Conservation (phyloP, 257 asterid species). For the Penstemon eatonii region DNA sequence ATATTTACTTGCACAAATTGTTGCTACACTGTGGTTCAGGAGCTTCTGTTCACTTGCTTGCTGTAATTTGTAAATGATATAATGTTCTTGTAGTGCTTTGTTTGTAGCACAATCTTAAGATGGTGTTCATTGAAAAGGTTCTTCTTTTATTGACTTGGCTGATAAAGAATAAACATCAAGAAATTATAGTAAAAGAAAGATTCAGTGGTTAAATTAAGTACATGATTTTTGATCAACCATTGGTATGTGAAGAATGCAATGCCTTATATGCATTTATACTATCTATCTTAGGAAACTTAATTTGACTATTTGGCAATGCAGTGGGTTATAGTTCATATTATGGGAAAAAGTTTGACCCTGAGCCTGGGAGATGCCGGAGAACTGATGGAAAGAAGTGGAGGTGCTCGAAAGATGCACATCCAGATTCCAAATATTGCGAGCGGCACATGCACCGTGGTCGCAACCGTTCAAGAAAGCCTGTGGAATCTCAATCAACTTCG, state of each 20-base stretch:
- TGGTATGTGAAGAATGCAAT: neutral
- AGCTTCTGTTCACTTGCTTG: neutral
- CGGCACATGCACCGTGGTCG: slow-evolving; percentile 99
- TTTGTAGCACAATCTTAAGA: slow-evolving; percentile 3
- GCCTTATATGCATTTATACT: neutral
- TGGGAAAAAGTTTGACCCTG: slow-evolving; percentile 91
- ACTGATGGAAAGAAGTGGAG: slow-evolving; percentile 99
- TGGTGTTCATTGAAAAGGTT: neutral
- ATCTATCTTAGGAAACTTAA: slow-evolving; percentile 15
- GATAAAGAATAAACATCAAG: neutral
- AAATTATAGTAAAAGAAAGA: neutral
- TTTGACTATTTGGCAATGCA: slow-evolving; percentile 35
- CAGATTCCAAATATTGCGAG: slow-evolving; percentile 98
- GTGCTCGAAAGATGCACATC: slow-evolving; percentile 94
- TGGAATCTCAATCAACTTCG: slow-evolving; percentile 90
- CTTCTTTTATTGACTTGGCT: neutral
- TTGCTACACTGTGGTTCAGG: slow-evolving; percentile 5
- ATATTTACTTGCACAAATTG: neutral
- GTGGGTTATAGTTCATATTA: slow-evolving; percentile 92
- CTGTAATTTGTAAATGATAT: neutral
- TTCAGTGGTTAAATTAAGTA: slow-evolving; percentile 2
- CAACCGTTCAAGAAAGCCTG: slow-evolving; percentile 99
- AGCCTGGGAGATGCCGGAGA: slow-evolving; percentile 98
- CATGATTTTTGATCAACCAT: neutral
- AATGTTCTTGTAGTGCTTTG: neutral